phyloP scores from a whole-genome alignment of 257 asterid species.

The Penstemon newberryi region DNA sequence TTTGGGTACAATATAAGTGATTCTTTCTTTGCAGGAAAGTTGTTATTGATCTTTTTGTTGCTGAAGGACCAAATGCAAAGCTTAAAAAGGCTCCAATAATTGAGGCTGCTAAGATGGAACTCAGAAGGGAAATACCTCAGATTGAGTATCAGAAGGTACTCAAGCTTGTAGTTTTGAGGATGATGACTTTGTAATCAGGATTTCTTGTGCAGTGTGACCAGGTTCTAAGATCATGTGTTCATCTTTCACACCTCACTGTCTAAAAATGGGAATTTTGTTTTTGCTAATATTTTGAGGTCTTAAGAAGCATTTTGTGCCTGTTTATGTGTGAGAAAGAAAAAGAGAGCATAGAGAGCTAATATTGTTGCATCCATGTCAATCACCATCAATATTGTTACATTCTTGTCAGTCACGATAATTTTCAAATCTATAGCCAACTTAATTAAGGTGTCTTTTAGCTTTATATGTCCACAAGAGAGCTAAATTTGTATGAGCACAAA shows the following conservation, averaged over 20 bases:
- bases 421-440: too few relatives aligned
- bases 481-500: too few relatives aligned
- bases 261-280: not conserved
- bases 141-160: constrained; percentile 69
- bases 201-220: not conserved
- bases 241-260: not conserved
- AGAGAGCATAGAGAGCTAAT: not conserved
- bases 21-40: constrained; percentile 54
- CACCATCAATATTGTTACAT: too few relatives aligned
- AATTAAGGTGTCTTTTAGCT: too few relatives aligned
- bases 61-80: constrained; percentile 76
- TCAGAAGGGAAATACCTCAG: constrained; percentile 41
- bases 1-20: constrained; percentile 12
- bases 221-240: constrained; percentile 6
- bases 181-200: constrained; percentile 4
- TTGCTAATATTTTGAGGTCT: not conserved
- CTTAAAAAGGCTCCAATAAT: constrained; percentile 61
- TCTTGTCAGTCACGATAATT: too few relatives aligned
- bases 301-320: not conserved
- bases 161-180: constrained; percentile 13
- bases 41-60: constrained; percentile 66
- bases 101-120: constrained; percentile 71
- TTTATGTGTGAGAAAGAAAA: not conserved
- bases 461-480: too few relatives aligned
- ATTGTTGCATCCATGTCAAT: not conserved